Conservation (phyloP, 2,329 filamentous ascomycete species). For the Bipolaris cookei region DNA sequence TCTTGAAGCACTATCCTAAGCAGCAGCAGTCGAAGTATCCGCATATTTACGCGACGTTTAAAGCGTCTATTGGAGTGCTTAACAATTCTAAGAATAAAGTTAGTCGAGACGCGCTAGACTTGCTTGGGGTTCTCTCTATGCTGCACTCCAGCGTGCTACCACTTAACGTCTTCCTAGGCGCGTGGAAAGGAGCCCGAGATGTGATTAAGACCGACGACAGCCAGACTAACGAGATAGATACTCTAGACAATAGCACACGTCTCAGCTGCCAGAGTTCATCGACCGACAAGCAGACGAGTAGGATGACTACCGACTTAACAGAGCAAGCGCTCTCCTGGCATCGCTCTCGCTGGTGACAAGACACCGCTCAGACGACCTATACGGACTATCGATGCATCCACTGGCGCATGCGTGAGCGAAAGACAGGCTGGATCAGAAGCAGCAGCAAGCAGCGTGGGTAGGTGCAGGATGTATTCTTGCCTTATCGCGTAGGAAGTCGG, state of each 20-base stretch:
- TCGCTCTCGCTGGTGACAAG: conserved; percentile 39
- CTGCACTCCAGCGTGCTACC: conserved; percentile 22
- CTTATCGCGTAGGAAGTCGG: background rate
- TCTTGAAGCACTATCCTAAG: conserved; percentile 33
- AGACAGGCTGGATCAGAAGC: conserved; percentile 30
- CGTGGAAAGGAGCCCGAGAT: conserved; percentile 22
- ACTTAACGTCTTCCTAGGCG: conserved; percentile 30
- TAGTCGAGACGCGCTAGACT: conserved; percentile 31
- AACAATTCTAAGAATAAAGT: conserved; percentile 19
- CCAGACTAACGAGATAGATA: conserved; percentile 8
- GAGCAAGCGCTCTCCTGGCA: conserved; percentile 35
- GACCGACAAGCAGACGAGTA: conserved; percentile 26
- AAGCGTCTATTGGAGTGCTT: conserved; percentile 42
- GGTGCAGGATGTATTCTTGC: conserved; percentile 23
- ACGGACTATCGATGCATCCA: conserved; percentile 45
- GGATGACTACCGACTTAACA: conserved; percentile 30
- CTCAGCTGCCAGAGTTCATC: conserved; percentile 22
- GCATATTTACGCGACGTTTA: conserved; percentile 48
- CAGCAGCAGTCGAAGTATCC: conserved; percentile 44
- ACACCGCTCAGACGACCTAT: conserved; percentile 5
- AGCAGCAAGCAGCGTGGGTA: conserved; percentile 29
- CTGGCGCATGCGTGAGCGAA: conserved; percentile 47
- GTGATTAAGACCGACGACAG: background rate
- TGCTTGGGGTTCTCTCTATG: conserved; percentile 41
- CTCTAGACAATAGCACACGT: conserved; percentile 10